phyloP scores from a whole-genome alignment of 2,329 filamentous ascomycete species.

The Cryphonectria parasitica region DNA sequence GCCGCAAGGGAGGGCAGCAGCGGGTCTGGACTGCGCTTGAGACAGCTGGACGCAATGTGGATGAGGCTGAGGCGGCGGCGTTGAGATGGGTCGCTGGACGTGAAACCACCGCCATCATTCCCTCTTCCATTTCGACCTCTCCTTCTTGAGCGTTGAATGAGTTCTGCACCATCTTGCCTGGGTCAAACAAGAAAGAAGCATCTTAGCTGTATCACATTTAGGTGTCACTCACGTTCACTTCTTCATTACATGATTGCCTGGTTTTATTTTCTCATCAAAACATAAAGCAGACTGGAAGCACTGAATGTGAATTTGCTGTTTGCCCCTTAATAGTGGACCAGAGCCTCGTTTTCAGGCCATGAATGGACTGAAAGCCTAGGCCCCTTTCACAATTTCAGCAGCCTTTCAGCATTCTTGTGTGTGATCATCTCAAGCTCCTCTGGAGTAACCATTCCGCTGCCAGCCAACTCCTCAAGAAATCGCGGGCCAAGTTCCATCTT shows the following conservation, averaged over 20 bases:
- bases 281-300: not conserved
- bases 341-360: not conserved
- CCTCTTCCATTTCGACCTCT: not conserved
- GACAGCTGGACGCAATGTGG: not conserved
- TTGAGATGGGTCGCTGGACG: not conserved
- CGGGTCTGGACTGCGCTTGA: constrained; percentile 13
- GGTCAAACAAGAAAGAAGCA: not conserved
- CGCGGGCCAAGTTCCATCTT: constrained; percentile 2
- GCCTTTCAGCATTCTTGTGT: not conserved
- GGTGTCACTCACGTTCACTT: not conserved
- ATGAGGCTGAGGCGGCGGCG: constrained; percentile 9
- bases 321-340: not conserved
- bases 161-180: too few relatives aligned
- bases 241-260: not conserved
- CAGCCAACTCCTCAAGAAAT: constrained; percentile 2
- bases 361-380: too few relatives aligned
- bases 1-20: constrained; percentile 12
- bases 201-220: not conserved
- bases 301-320: not conserved
- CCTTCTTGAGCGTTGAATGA: not conserved
- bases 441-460: not conserved
- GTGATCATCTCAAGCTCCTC: constrained; percentile 14
- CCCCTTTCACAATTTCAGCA: not conserved
- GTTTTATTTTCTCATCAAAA: not conserved
- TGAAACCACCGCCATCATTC: not conserved